phyloP scores from a whole-genome alignment of 495 filamentous ascomycete species.

The Penicillium subrubescens region DNA sequence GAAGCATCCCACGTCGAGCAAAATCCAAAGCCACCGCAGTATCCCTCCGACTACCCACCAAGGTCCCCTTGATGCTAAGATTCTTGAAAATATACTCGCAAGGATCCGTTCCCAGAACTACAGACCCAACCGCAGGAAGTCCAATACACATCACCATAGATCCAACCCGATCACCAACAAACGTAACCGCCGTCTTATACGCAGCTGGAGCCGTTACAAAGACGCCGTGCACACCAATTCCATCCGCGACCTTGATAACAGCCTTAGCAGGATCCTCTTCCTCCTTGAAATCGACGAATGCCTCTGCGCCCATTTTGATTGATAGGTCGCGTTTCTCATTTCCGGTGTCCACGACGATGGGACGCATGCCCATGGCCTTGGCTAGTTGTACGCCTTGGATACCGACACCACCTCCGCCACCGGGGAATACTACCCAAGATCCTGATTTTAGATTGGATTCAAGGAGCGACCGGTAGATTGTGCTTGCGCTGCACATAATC shows the following conservation, averaged over 20 bases:
- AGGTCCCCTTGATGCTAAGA: slow-evolving; percentile 46
- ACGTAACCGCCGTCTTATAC: slow-evolving; percentile 42
- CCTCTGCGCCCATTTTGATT: slow-evolving; percentile 52
- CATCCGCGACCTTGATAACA: slow-evolving; percentile 45
- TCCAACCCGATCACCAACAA: slow-evolving; percentile 44
- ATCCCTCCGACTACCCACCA: slow-evolving; percentile 51
- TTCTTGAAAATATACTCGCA: slow-evolving; percentile 46
- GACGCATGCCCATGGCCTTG: slow-evolving; percentile 54
- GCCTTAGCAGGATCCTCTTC: slow-evolving; percentile 36
- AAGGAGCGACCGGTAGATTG: slow-evolving; percentile 54
- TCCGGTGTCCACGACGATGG: slow-evolving; percentile 54
- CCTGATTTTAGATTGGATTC: slow-evolving; percentile 59
- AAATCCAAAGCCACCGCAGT: slow-evolving; percentile 48
- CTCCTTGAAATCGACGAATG: slow-evolving; percentile 52
- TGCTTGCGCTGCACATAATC: slow-evolving; percentile 61
- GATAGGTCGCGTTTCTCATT: slow-evolving; percentile 41
- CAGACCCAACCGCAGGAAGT: slow-evolving; percentile 32
- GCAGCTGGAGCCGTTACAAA: slow-evolving; percentile 53
- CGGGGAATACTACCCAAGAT: slow-evolving; percentile 59
- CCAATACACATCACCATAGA: slow-evolving; percentile 51
- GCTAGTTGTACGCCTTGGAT: slow-evolving; percentile 65
- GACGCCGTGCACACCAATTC: slow-evolving; percentile 52
- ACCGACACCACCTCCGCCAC: slow-evolving; percentile 62
- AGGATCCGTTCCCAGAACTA: slow-evolving; percentile 44
- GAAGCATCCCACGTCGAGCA: slow-evolving; percentile 46